Evolutionary conservation across 768 basidiomycete species (phyloP).

Genomic region (Podaxis mareebaensis): DNA sequence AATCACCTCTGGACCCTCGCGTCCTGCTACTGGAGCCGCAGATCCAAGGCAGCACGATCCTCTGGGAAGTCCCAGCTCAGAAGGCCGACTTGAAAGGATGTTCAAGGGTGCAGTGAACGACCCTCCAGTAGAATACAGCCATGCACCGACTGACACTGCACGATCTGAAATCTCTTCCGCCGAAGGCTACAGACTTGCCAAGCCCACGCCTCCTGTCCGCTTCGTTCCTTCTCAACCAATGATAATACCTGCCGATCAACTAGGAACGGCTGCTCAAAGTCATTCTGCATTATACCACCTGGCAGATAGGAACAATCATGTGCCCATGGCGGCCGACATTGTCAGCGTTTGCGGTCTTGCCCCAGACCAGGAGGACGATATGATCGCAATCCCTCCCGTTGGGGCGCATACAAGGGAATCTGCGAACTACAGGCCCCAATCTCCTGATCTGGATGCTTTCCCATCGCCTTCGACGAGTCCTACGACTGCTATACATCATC

Average conservation of each 20-base stretch:
- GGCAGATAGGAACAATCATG: neutral
- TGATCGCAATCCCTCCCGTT: neutral
- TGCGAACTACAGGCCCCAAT: neutral
- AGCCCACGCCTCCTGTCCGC: neutral
- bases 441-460: neutral
- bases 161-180: constrained; percentile 7
- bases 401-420: constrained; percentile 8
- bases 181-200: constrained; percentile 4
- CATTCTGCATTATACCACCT: constrained; percentile 1
- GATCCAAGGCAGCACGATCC: neutral
- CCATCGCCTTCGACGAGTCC: neutral
- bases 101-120: neutral
- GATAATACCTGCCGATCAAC: neutral
- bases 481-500: neutral
- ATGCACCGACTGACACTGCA: neutral
- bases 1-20: neutral
- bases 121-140: neutral
- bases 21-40: neutral
- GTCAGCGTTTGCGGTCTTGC: neutral
- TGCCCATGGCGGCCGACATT: constrained; percentile 6
- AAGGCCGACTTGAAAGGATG: neutral
- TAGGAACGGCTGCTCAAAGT: neutral
- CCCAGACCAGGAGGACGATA: neutral
- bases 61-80: neutral
- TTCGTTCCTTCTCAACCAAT: constrained; percentile 5